These are phyloP conservation scores for Phytophthora capsici DNA, from an alignment of 352 stramenopile genomes.

Conservation along the genomic window DNA sequence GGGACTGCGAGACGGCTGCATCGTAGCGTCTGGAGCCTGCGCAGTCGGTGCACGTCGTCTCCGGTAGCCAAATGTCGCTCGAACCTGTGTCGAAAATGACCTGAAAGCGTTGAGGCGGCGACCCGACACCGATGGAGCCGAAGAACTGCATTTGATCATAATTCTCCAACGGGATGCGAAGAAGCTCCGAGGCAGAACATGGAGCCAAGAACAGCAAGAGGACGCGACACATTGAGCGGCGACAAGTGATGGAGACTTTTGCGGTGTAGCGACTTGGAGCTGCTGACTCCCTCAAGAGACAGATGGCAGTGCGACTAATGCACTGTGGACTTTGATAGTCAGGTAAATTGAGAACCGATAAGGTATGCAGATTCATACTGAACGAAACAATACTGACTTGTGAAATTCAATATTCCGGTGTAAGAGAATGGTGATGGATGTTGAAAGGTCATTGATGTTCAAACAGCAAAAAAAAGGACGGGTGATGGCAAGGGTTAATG, in stretches of 20 bases:
- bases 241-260: slow-evolving; percentile 5
- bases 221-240: slow-evolving; percentile 15
- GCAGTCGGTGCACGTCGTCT: slow-evolving; percentile 48
- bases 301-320: slow-evolving; percentile 16
- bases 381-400: too few species aligned
- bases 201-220: neutral
- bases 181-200: slow-evolving; percentile 15
- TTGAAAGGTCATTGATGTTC: too few species aligned
- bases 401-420: too few species aligned
- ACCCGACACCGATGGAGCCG: slow-evolving; percentile 61
- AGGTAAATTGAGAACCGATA: too few species aligned
- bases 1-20: slow-evolving; percentile 41
- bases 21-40: slow-evolving; percentile 50
- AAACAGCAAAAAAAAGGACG: too few species aligned
- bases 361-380: too few species aligned
- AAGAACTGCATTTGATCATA: slow-evolving; percentile 83
- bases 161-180: slow-evolving; percentile 77
- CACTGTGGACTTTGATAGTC: neutral
- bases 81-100: slow-evolving; percentile 86
- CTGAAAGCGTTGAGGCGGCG: slow-evolving; percentile 65
- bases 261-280: neutral
- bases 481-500: too few species aligned
- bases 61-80: slow-evolving; percentile 71
- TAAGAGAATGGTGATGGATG: too few species aligned
- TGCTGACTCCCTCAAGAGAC: slow-evolving; percentile 24